Evolutionary conservation across 345 rosid genomes (phyloP).

Genomic region (Theobroma cacao): DNA sequence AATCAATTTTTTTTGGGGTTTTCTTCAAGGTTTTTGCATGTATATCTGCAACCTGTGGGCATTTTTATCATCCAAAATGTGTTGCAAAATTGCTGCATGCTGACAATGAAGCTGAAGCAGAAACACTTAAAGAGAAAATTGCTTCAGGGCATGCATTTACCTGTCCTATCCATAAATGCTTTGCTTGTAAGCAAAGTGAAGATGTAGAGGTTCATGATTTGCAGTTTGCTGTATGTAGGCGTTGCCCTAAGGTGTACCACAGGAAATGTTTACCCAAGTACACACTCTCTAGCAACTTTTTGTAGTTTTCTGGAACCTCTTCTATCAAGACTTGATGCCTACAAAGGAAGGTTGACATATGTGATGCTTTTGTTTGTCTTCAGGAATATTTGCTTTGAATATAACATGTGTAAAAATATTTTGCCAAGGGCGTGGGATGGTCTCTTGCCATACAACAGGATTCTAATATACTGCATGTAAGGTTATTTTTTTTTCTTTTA

Average conservation of each 20-base stretch:
- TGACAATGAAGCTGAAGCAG: constrained; percentile 35
- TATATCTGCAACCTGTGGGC: constrained; percentile 63
- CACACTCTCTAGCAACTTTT: background rate
- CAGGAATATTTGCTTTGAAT: constrained; percentile 42
- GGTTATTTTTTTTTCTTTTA: constrained; percentile 15
- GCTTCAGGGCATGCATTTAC: constrained; percentile 51
- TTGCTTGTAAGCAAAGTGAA: constrained; percentile 48
- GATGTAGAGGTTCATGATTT: constrained; percentile 33
- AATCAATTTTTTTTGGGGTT: background rate
- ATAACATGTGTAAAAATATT: constrained; percentile 14
- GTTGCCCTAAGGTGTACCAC: constrained; percentile 76
- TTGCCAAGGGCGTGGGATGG: constrained; percentile 59
- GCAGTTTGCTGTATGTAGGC: constrained; percentile 70
- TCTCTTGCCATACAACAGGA: constrained; percentile 46
- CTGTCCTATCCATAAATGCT: constrained; percentile 68
- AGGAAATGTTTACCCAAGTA: constrained; percentile 72
- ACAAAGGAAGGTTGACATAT: background rate
- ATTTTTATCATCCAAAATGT: constrained; percentile 68
- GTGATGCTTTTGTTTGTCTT: constrained; percentile 22
- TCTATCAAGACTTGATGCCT: background rate
- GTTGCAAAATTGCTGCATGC: constrained; percentile 51
- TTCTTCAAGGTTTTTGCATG: constrained; percentile 60
- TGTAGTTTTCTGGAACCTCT: background rate
- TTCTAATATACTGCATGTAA: constrained; percentile 73
- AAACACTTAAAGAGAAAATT: constrained; percentile 36